phyloP scores from a whole-genome alignment of 345 rosid species.

The Ceriops tagal region DNA sequence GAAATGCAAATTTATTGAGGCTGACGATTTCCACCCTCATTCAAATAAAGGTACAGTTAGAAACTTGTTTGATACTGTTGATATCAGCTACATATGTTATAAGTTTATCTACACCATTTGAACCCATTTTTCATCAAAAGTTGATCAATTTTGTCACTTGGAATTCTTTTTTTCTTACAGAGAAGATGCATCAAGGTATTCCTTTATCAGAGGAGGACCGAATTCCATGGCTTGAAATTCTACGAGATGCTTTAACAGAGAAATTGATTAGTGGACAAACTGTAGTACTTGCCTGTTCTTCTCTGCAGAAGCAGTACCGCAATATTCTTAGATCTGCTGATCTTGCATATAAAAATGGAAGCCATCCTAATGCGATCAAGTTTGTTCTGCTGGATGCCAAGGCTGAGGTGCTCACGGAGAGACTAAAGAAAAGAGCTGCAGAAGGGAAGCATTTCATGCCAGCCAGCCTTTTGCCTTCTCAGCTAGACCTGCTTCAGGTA shows the following conservation, averaged over 20 bases:
- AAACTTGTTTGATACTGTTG: background rate
- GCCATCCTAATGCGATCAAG: conserved; percentile 37
- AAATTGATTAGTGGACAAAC: conserved; percentile 34
- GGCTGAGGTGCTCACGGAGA: conserved; percentile 49
- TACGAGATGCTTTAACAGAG: conserved; percentile 44
- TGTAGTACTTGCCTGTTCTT: conserved; percentile 65
- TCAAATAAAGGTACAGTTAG: conserved; percentile 60
- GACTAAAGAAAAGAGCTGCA: conserved; percentile 55
- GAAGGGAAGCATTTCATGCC: conserved; percentile 86
- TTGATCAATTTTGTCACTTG: too few relatives aligned
- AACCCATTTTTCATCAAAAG: too few relatives aligned
- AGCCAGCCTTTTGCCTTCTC: conserved; percentile 63
- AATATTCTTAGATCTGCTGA: conserved; percentile 72
- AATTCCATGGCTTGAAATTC: conserved; percentile 70
- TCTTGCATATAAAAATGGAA: conserved; percentile 39
- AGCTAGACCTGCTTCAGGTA: conserved; percentile 63
- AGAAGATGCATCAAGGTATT: conserved; percentile 72
- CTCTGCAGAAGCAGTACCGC: conserved; percentile 62
- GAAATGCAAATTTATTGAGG: conserved; percentile 66
- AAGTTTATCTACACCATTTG: too few relatives aligned
- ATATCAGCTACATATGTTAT: background rate
- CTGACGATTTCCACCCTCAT: conserved; percentile 75
- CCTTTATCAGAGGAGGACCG: conserved; percentile 72
- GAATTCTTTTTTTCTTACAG: conserved; percentile 24
- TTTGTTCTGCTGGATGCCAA: conserved; percentile 60